These are phyloP conservation scores for Pachyrhizus erosus DNA, from an alignment of 306 rosid species.

Conservation along the genomic window DNA sequence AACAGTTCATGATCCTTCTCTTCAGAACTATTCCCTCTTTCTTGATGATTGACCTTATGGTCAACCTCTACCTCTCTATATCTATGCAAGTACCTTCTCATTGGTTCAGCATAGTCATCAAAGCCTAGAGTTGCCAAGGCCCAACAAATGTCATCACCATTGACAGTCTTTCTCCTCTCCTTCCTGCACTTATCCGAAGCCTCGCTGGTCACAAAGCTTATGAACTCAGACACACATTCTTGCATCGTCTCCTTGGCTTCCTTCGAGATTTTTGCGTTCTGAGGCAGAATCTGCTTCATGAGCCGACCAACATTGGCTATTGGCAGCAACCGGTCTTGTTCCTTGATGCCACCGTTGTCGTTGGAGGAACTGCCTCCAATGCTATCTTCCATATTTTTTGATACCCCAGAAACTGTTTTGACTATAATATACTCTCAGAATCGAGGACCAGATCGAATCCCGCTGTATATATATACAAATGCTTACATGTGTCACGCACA, in stretches of 20 bases:
- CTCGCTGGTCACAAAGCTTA: slow-evolving; percentile 85
- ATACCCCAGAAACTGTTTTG: background rate
- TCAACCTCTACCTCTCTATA: slow-evolving; percentile 72
- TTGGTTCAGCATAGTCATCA: slow-evolving; percentile 79
- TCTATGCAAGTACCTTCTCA: slow-evolving; percentile 69
- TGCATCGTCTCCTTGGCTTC: slow-evolving; percentile 93
- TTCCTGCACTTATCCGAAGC: slow-evolving; percentile 86
- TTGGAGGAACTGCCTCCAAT: slow-evolving; percentile 44
- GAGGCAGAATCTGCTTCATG: slow-evolving; percentile 83
- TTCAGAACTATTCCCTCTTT: slow-evolving; percentile 15
- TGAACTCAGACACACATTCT: slow-evolving; percentile 91
- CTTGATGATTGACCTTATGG: slow-evolving; percentile 54
- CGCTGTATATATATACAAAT: slow-evolving; percentile 30
- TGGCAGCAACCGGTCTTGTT: slow-evolving; percentile 80
- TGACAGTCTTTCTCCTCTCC: slow-evolving; percentile 89
- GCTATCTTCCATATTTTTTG: slow-evolving; percentile 35
- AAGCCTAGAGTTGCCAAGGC: slow-evolving; percentile 77
- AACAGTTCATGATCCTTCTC: background rate
- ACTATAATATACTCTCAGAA: background rate
- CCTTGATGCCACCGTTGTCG: slow-evolving; percentile 53
- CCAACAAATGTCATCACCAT: slow-evolving; percentile 88
- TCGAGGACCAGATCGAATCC: slow-evolving; percentile 22
- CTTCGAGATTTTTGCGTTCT: slow-evolving; percentile 82
- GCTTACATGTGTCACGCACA: background rate
- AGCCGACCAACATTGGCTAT: slow-evolving; percentile 91